Percentiles rank a stretch among this genome's conserved stretches.
Evolutionary conservation across 1,284 basidiomycete genomes (phyloP).

Genomic region (Wolfiporia cocos): DNA sequence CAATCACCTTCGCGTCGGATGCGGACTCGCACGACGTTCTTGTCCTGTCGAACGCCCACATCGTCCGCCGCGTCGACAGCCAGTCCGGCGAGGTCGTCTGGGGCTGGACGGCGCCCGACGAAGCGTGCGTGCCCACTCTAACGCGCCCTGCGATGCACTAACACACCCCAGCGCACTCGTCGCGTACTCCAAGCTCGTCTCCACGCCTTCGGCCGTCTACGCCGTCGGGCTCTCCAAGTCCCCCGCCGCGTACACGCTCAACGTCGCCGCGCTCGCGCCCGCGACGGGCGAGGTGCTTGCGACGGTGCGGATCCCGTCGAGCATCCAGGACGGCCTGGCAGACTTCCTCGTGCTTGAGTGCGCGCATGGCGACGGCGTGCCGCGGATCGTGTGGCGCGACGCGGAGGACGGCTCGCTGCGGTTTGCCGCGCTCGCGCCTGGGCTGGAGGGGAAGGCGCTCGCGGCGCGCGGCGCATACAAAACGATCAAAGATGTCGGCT

Average conservation of each 20-base stretch:
- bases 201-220: conserved; percentile 51
- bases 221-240: conserved; percentile 66
- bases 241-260: conserved; percentile 55
- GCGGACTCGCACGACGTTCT: conserved; percentile 38
- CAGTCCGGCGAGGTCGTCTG: conserved; percentile 48
- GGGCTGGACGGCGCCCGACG: conserved; percentile 61
- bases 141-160: neutral
- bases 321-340: conserved; percentile 40
- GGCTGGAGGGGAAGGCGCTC: conserved; percentile 42
- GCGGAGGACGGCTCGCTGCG: conserved; percentile 43
- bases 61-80: conserved; percentile 42
- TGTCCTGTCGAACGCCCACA: conserved; percentile 56
- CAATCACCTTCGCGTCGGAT: conserved; percentile 31
- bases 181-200: conserved; percentile 56
- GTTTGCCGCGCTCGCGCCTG: conserved; percentile 48
- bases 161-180: conserved; percentile 46
- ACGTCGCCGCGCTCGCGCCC: conserved; percentile 55
- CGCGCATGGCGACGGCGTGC: conserved; percentile 20
- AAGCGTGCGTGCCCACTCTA: conserved; percentile 38
- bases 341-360: conserved; percentile 35
- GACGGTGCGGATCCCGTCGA: conserved; percentile 51
- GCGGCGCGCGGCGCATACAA: conserved; percentile 39
- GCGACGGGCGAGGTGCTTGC: conserved; percentile 48
- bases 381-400: conserved; percentile 65
- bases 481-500: conserved; percentile 49